Percentiles rank a stretch among this genome's conserved stretches.
phyloP scores from a whole-genome alignment of 1,139 yeast species.

The Zygosaccharomyces pseudobailii region DNA sequence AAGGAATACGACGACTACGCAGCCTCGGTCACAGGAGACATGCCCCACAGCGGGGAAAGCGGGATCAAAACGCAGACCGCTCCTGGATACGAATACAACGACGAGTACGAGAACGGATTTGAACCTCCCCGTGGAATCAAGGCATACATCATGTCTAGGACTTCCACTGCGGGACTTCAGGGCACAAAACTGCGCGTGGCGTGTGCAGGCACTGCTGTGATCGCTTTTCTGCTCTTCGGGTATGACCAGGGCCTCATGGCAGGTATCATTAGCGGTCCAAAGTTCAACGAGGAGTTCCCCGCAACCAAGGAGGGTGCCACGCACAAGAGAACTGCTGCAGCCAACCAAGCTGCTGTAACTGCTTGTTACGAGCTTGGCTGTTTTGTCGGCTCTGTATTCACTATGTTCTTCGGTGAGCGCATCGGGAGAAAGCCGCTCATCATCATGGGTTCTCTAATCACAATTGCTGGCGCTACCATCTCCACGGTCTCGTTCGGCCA shows the following conservation, averaged over 20 bases:
- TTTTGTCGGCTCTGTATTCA: constrained; percentile 66
- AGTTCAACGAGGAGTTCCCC: constrained; percentile 57
- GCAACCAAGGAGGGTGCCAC: constrained; percentile 38
- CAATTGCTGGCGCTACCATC: constrained; percentile 59
- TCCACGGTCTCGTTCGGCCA: constrained; percentile 52
- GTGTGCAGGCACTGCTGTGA: constrained; percentile 54
- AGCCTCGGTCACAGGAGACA: background rate
- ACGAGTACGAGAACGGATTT: background rate
- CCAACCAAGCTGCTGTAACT: constrained; percentile 64
- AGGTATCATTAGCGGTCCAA: constrained; percentile 58
- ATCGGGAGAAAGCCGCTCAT: constrained; percentile 66
- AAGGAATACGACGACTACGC: background rate
- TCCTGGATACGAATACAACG: background rate
- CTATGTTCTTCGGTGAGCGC: constrained; percentile 57
- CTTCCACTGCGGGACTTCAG: constrained; percentile 14
- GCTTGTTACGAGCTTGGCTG: constrained; percentile 75
- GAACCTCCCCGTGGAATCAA: constrained; percentile 1
- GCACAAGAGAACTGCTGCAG: constrained; percentile 37
- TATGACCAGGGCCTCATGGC: constrained; percentile 81
- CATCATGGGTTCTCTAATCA: constrained; percentile 52
- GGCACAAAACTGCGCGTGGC: constrained; percentile 43
- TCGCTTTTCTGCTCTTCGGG: constrained; percentile 69
- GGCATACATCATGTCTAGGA: constrained; percentile 4
- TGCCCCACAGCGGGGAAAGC: background rate
- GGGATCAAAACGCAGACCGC: background rate